Evolutionary conservation across 179 eudicot genomes (phyloP).

Genomic region (Beta macrorhiza): DNA sequence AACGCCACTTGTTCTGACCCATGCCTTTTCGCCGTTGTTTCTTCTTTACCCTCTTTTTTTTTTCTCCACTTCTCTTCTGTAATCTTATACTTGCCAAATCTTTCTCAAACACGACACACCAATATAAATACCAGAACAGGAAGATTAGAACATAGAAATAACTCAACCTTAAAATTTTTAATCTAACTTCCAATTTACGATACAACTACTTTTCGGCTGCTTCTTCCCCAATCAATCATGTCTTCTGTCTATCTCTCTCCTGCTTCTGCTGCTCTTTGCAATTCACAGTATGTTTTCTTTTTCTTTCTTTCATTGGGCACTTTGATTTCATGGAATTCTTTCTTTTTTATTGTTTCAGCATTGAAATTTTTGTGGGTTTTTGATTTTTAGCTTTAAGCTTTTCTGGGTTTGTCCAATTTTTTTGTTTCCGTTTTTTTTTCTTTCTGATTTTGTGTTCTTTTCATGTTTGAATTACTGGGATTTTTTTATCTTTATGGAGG

Average conservation of each 20-base stretch:
- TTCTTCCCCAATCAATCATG: conserved; percentile 31
- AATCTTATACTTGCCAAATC: not conserved
- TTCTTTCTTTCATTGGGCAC: not conserved
- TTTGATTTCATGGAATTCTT: not conserved
- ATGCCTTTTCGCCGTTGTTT: conserved; percentile 15
- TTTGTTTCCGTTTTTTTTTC: not conserved
- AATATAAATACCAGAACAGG: not conserved
- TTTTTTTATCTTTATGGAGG: not conserved
- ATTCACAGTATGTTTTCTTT: conserved; percentile 39
- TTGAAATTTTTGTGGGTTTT: conserved; percentile 1
- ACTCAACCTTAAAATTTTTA: not conserved
- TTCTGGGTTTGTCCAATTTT: conserved; percentile 13
- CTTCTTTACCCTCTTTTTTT: not conserved
- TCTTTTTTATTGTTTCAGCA: not conserved
- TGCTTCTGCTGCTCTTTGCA: conserved; percentile 42
- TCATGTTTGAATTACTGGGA: not conserved
- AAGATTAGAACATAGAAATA: not conserved
- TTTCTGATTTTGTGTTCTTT: conserved; percentile 4
- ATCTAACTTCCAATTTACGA: not conserved
- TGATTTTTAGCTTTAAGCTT: not conserved
- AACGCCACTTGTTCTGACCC: conserved; percentile 17
- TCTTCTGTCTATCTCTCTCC: conserved; percentile 53
- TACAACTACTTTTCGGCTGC: conserved; percentile 14
- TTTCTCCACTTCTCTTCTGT: not conserved
- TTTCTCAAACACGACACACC: conserved; percentile 1